These are phyloP conservation scores for Casuarina glauca DNA, from an alignment of 306 rosid genomes.

Conservation along the genomic window DNA sequence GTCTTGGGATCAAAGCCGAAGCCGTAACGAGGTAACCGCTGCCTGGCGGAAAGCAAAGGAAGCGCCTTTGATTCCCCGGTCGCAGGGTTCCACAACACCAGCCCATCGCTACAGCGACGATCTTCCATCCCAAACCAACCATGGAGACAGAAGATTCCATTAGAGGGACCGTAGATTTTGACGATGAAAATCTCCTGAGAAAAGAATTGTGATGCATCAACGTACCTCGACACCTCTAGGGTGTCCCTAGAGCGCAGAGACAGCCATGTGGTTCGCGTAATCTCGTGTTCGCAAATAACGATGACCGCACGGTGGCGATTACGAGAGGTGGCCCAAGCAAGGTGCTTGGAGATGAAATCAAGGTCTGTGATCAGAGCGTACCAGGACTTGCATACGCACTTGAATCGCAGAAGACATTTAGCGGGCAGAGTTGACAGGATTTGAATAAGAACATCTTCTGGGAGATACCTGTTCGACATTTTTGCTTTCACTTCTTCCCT, in stretches of 20 bases:
- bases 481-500: not conserved
- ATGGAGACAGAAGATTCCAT: not conserved
- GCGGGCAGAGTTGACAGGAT: constrained; percentile 8
- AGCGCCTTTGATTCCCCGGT: not conserved
- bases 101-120: not conserved
- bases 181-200: too few relatives aligned
- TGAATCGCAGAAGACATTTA: constrained; percentile 7
- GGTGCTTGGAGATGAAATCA: constrained; percentile 7
- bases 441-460: constrained; percentile 2
- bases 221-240: not conserved
- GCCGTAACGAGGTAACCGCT: not conserved
- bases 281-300: not conserved
- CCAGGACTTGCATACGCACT: not conserved
- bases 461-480: not conserved
- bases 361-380: constrained; percentile 3
- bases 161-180: not conserved
- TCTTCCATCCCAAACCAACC: not conserved
- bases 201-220: too few relatives aligned
- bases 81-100: not conserved
- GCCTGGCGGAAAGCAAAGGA: not conserved
- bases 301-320: not conserved
- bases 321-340: not conserved
- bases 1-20: not conserved
- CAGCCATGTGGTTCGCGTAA: not conserved
- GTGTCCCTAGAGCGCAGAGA: not conserved